phyloP scores from a whole-genome alignment of 2,329 filamentous ascomycete species.

The Ascochyta koolunga region DNA sequence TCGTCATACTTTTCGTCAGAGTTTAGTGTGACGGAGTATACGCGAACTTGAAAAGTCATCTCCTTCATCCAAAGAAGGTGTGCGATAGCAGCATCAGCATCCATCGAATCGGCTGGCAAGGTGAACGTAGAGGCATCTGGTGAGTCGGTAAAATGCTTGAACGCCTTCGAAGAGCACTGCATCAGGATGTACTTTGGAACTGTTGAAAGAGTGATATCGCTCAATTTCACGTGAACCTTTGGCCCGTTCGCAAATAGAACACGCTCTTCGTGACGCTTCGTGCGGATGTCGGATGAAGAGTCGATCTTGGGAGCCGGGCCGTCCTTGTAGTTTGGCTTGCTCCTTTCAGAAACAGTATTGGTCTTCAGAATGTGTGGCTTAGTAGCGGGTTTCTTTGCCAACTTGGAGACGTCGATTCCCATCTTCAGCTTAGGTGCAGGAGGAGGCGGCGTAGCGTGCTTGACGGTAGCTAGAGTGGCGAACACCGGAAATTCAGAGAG shows the following conservation, averaged over 20 bases:
- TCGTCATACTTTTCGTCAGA: slow-evolving; percentile 19
- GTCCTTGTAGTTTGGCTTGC: slow-evolving; percentile 7
- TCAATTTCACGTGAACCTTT: slow-evolving; percentile 27
- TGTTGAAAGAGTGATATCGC: slow-evolving; percentile 14
- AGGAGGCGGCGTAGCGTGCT: slow-evolving; percentile 23
- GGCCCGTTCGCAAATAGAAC: slow-evolving; percentile 28
- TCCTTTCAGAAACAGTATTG: background rate
- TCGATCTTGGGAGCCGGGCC: slow-evolving; percentile 19
- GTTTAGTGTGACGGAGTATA: slow-evolving; percentile 33
- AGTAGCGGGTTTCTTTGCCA: slow-evolving; percentile 20
- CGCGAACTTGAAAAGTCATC: slow-evolving; percentile 27
- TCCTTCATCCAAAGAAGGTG: slow-evolving; percentile 35
- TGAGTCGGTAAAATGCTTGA: slow-evolving; percentile 26
- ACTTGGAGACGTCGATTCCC: slow-evolving; percentile 30
- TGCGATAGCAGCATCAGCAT: slow-evolving; percentile 18
- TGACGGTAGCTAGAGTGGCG: slow-evolving; percentile 25
- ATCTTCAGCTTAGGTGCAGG: slow-evolving; percentile 30
- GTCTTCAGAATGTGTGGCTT: background rate
- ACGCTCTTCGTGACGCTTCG: slow-evolving; percentile 29
- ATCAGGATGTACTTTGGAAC: slow-evolving; percentile 36
- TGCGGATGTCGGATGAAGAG: slow-evolving; percentile 25
- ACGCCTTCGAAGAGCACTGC: slow-evolving; percentile 33
- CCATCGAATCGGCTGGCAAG: slow-evolving; percentile 26
- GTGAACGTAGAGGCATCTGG: slow-evolving; percentile 20
- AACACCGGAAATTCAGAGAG: slow-evolving; percentile 15